Conservation (phyloP, 768 basidiomycete species). For the Steccherinum ochraceum region DNA sequence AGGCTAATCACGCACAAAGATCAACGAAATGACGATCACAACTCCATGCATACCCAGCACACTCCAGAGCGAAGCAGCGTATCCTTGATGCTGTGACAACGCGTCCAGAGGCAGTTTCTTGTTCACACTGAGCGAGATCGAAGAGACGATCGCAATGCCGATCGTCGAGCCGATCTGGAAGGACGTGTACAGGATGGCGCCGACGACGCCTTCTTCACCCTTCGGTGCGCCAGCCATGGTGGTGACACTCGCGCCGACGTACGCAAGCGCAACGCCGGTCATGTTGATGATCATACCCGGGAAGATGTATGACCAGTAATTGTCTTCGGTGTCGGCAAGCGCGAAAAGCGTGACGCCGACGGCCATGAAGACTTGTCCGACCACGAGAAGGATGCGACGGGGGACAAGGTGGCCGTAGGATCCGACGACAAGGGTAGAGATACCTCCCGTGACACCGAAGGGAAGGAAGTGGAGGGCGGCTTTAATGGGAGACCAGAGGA, state of each 20-base stretch:
- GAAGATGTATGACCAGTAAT: constrained; percentile 7
- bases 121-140: constrained; percentile 5
- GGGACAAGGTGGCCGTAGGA: constrained; percentile 6
- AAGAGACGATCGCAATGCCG: constrained; percentile 5
- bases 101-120: constrained; percentile 1
- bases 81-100: constrained; percentile 1
- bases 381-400: constrained; percentile 3
- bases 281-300: constrained; percentile 7
- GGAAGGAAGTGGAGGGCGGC: constrained; percentile 5
- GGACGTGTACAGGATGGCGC: constrained; percentile 5
- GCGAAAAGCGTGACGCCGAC: constrained; percentile 3
- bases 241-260: constrained; percentile 4
- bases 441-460: constrained; percentile 3
- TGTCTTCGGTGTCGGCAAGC: not conserved
- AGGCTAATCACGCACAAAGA: constrained; percentile 6
- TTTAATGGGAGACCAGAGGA: constrained; percentile 4
- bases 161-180: constrained; percentile 5
- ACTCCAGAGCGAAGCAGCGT: constrained; percentile 8
- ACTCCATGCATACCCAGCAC: constrained; percentile 5
- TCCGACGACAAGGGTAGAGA: constrained; percentile 1
- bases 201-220: constrained; percentile 6
- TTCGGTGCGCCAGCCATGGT: constrained; percentile 5
- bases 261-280: not conserved
- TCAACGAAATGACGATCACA: constrained; percentile 3
- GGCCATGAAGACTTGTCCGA: constrained; percentile 4